Base-by-base conservation (phyloP, 2,329 filamentous ascomycete genomes). In the Fonsecaea nubica region DNA sequence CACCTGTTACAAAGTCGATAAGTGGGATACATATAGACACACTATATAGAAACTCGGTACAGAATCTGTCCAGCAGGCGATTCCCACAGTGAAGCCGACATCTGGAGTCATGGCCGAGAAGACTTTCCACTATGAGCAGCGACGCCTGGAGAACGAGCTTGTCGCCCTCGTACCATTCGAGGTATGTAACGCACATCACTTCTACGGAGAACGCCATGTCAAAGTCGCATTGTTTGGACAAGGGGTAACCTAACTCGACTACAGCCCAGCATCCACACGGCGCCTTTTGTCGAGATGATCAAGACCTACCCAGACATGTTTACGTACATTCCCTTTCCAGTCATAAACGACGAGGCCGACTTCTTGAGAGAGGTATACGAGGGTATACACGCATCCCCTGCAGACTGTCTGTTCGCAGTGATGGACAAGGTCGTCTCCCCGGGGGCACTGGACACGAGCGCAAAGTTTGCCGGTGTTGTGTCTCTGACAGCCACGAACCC, bases 41-140 rank as follows among this genome's bases (percentile, higher is more conserved):
- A 32, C 6, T 32, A 32, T 32, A 6, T 32, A 32, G 30, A 32
- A 32, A 32, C 1, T 32, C 30, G 30, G 30, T 32, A 4, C 30
- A 32, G 30, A 32, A 32, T 32, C 30, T 32, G 30, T 32, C 30
- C 30, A 32, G 30, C 30, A 32, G 30, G 30, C 30, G 30, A 32
- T 32, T 32, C 30, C 30, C 30, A 32, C 15, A 15, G 36, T 40
- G 1, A 50, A 50, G 18, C 45, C 18, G 25, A 18, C 3, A 10
- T 5, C 45, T 21, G 18, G 45, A 10, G 12, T 50, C 45, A 50
- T 50, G 45, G 18, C 21, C 5, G 21, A 25, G 8, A 7, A 18
- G 56, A 42, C 38, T 7, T 60, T 60, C 42, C 13, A 38, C 58
- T 60, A 60, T 18, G 58, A 38, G 40, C 58, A 60, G 30, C 58